phyloP scores from a whole-genome alignment of 495 filamentous ascomycete genomes.

The Talaromyces adpressus region DNA sequence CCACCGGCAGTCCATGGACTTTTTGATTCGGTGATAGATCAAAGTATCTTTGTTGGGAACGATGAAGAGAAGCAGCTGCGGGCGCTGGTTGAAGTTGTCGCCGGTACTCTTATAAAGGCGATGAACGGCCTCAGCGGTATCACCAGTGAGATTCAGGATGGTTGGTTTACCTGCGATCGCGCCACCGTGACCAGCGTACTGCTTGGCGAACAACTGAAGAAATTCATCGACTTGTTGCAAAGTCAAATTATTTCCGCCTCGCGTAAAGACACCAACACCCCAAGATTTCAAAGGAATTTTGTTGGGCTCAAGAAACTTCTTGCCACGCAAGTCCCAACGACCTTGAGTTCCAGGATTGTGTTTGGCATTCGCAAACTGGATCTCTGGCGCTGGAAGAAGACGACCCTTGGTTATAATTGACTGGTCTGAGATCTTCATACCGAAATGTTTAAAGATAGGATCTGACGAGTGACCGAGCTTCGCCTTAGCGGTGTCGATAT shows the following conservation, averaged over 20 bases:
- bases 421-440: slow-evolving; percentile 52
- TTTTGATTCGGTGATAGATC: slow-evolving; percentile 75
- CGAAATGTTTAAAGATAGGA: slow-evolving; percentile 57
- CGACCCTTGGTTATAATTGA: slow-evolving; percentile 63
- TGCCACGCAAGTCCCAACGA: slow-evolving; percentile 79
- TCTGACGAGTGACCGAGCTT: slow-evolving; percentile 66
- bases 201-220: slow-evolving; percentile 48
- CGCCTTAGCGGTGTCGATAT: slow-evolving; percentile 57
- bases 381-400: slow-evolving; percentile 61
- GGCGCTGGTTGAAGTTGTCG: slow-evolving; percentile 33
- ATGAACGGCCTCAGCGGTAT: slow-evolving; percentile 46
- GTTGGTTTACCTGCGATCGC: slow-evolving; percentile 33
- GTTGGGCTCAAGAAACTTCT: slow-evolving; percentile 64
- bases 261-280: slow-evolving; percentile 55
- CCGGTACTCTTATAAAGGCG: slow-evolving; percentile 43
- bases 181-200: slow-evolving; percentile 69
- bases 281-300: slow-evolving; percentile 53
- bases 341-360: slow-evolving; percentile 52
- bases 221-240: slow-evolving; percentile 47
- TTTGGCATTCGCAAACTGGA: slow-evolving; percentile 52
- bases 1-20: slow-evolving; percentile 70
- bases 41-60: slow-evolving; percentile 57
- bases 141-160: slow-evolving; percentile 26
- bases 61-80: slow-evolving; percentile 67
- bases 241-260: slow-evolving; percentile 31